A percentile compares a stretch with the other conserved stretches of the same genome.
Conservation (phyloP, 164 flowering plant species). For the Echeveria elegans region DNA sequence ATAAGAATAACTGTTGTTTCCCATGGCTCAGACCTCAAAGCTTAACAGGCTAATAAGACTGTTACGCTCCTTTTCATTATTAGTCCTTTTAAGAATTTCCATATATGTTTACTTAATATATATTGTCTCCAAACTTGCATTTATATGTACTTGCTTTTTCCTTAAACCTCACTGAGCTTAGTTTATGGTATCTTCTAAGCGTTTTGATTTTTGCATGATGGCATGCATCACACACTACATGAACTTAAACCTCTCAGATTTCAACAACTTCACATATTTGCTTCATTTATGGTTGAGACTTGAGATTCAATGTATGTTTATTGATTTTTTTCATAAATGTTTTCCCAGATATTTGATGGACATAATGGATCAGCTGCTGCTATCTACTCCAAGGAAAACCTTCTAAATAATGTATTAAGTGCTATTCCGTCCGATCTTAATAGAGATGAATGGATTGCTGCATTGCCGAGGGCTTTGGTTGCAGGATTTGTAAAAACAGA, state of each 20-base stretch:
- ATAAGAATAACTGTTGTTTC: too few relatives aligned
- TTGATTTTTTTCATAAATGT: background rate
- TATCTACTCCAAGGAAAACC: constrained; percentile 86
- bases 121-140: too few relatives aligned
- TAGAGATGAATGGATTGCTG: constrained; percentile 88
- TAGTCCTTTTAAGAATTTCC: too few relatives aligned
- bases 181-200: background rate
- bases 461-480: constrained; percentile 90
- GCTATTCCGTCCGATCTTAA: constrained; percentile 86
- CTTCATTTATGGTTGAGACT: background rate
- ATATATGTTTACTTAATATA: too few relatives aligned
- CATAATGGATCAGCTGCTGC: constrained; percentile 98
- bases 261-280: background rate
- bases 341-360: constrained; percentile 92
- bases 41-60: too few relatives aligned
- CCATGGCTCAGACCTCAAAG: too few relatives aligned
- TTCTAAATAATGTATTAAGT: constrained; percentile 62
- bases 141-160: background rate
- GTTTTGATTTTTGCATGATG: background rate
- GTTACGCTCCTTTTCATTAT: too few relatives aligned
- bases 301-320: background rate
- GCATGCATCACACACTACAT: background rate
- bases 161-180: background rate
- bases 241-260: background rate
- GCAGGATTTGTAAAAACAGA: constrained; percentile 98